Base-by-base conservation (phyloP, 179 eudicot species). In the Silene coronaria region DNA sequence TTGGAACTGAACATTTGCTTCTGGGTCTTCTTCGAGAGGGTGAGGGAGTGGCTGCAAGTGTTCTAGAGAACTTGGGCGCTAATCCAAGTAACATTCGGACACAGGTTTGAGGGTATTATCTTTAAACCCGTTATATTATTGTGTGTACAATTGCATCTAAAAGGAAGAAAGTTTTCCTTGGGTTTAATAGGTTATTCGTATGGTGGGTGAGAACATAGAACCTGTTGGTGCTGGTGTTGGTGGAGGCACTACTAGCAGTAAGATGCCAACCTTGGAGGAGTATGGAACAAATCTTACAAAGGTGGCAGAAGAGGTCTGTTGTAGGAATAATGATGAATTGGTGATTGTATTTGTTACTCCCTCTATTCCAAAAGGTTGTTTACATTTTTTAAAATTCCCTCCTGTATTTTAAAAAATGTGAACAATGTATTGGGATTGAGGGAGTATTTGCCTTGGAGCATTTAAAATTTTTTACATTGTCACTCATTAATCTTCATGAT, bases 11-110 rank as follows among this genome's bases (percentile, higher is more conserved):
- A 79, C 98, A 94, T 81, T 81, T 94, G 85, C 88, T 94, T 69
- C 82, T 94, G 82, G 97, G 94, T 27, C 86, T 94, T 87, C 96
- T 96, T 76, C 91, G 93, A 58, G 99, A 93, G 85, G 93, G 93
- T 61, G 99, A 96, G 78, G 96, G 97, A 76, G 93, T 93, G 67
- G 99, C 99, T 72, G 96, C 99, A 38, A 97, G 93, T 77, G 96
- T 93, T 74, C 86, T 96, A 22, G 97, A 91, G 78, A 91, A 90
- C 75, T 81, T 96, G 77, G 97, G 97, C 34, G 99, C 96, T 75
- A 97, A 93, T 69, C 92, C 97, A 0, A 87, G 84, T 76, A 89
- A 89, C 80, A 93, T 96, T 21, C 89, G 97, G n/a, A 84, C 91
- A 79, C 96, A 89, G 90, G 99, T 84, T 64, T 75, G 81, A 53